Conservation (phyloP, 495 filamentous ascomycete species). For the Tuber brumale region DNA sequence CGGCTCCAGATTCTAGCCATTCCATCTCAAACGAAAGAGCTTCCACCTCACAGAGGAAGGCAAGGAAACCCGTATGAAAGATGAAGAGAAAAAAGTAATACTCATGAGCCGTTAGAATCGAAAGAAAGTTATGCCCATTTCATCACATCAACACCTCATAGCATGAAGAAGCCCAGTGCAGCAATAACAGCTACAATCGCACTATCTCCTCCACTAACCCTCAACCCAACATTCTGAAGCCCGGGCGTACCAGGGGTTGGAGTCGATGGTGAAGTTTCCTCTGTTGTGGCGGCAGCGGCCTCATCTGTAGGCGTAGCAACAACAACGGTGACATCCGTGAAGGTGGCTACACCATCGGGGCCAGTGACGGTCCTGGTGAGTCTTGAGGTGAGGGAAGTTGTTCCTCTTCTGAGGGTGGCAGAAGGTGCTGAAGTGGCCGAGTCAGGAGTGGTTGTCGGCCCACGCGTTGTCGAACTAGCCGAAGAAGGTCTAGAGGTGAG, state of each 20-base stretch:
- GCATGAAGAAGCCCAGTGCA: conserved; percentile 31
- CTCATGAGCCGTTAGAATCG: neutral
- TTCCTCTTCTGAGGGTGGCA: neutral
- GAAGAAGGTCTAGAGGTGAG: neutral
- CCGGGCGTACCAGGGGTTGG: neutral
- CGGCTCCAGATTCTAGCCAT: neutral
- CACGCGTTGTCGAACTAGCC: conserved; percentile 7
- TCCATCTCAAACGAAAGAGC: conserved; percentile 28
- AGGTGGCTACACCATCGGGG: conserved; percentile 20
- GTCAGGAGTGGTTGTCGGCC: neutral
- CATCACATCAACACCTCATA: conserved; percentile 9
- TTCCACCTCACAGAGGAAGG: conserved; percentile 5
- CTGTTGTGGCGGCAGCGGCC: neutral
- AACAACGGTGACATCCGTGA: conserved; percentile 20
- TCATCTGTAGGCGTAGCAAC: conserved; percentile 9
- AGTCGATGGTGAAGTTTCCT: neutral
- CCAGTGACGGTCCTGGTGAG: conserved; percentile 27
- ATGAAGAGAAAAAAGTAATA: conserved; percentile 5
- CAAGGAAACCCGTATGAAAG: conserved; percentile 15
- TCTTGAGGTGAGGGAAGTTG: conserved; percentile 16
- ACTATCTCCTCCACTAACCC: conserved; percentile 19
- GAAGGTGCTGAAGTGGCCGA: conserved; percentile 10
- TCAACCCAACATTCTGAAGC: conserved; percentile 22
- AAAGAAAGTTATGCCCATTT: neutral
- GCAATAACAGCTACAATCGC: conserved; percentile 28